Base-by-base conservation (phyloP, 352 stramenopile species). In the Globisporangium viniferum region DNA sequence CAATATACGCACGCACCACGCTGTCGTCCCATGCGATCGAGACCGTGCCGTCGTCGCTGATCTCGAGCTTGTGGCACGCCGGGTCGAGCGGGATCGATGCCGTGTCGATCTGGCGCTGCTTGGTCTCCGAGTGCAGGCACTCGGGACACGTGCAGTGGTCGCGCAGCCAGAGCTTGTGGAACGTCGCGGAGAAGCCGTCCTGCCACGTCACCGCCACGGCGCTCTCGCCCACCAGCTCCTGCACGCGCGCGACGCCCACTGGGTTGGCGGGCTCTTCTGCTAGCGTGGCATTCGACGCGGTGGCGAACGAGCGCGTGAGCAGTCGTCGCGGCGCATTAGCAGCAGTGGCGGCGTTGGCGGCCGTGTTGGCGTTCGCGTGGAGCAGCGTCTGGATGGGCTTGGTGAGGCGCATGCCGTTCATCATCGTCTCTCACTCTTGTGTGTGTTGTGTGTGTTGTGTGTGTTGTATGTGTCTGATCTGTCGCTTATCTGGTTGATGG, bases 161-260 rank as follows among this genome's bases (percentile, higher is more conserved):
- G 51, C 88, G 88, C 67, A 95, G 79, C 88, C 88, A 95, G 54
- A 91, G 81, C 69, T 90, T 93, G 73, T 94, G 88, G 73, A 95
- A 95, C 62, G 83, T 89, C 59, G 88, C 84, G 39, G 74, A 82
- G 53, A 87, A 82, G 46, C 87, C 88, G 73, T 95, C 88, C 31
- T 86, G 72, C 80, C 89, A 95, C 49, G 80, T 91, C 46, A 95
- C 75, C 49, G 74, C 70, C 57, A 95, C 75, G 2, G 87, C 85
- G 41, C 75, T 65, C 56, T 89, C 80, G 24, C 64, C 65, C 5
- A 46, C 65, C n/a, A 91, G 71, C 31, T 93, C 76, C 66, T 86
- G 75, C 46, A 89, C 84, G 67, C 74, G 74, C 39, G 67, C 67
- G 41, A 88, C 27, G n/a, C 59, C 65, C 15, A 66, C 35, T 48